Evolutionary conservation across 139 green algal species (phyloP), one percentile per base, ranked within the genome.

Genomic region (Eudorina sp.): DNA sequence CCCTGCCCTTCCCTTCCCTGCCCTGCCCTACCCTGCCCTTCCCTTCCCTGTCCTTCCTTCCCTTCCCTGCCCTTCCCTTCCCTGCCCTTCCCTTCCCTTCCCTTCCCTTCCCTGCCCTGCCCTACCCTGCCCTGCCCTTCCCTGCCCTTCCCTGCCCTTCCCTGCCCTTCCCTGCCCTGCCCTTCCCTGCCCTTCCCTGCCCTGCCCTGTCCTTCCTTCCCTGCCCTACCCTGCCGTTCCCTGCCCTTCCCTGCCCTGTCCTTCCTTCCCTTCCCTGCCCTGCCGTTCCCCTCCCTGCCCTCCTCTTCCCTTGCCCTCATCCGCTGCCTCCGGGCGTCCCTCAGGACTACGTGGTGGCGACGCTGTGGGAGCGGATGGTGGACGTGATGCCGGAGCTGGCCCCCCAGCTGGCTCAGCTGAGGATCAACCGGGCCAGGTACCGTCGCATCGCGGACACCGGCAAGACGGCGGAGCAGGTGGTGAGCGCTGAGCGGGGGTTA

Each of bases 331-430:
- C 75, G 19, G 19, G 31, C 3, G 2, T 3, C 51, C 21, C 23
- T 0, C 43, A 78, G 40, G 92, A 95, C 88, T 95, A 93, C 78
- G 89, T 96, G 38, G 94, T 94, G 36, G 74, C 53, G 25, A 90
- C 92, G 13, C 89, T 96, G 85, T 96, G 94, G 94, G 89, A 94
- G 84, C 86, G 91, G 36, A 74, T 95, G 84, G 89, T 79, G 62
- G 86, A 94, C 58, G 79, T 94, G 73, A 73, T 90, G 64, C 91
- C 91, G 21, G 70, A 87, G 43, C 76, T 93, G 78, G 83, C 0
- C 5, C 79, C 88, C 53, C 85, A 69, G 41, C 31, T 92, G 68
- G 27, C 62, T 19, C 73, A 81, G 46, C 86, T 92, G 79, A 34
- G 62, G 4, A 31, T 60, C 80, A 92, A 92, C 85, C 60, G 89